These are phyloP conservation scores for Globisporangium spinosum DNA, from an alignment of 352 stramenopile species.

Conservation along the genomic window DNA sequence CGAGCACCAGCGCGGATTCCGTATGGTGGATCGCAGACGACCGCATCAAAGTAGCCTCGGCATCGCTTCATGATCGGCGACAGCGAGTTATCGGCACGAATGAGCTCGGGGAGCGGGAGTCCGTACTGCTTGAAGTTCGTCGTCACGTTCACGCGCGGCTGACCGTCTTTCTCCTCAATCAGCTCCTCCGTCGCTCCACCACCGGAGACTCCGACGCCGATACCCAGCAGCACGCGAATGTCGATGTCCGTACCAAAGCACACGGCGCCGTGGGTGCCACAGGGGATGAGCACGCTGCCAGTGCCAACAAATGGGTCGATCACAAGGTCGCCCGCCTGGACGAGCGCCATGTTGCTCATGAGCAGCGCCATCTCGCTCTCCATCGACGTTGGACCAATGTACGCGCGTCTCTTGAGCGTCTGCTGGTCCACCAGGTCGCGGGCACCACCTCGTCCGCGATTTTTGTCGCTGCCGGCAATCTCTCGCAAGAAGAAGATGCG, in stretches of 20 bases:
- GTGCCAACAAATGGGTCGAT: slow-evolving; percentile 98
- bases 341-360: slow-evolving; percentile 90
- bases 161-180: slow-evolving; percentile 15
- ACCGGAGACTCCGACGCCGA: slow-evolving; percentile 58
- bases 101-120: slow-evolving; percentile 91
- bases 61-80: slow-evolving; percentile 51
- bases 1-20: slow-evolving; percentile 92
- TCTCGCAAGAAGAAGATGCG: slow-evolving; percentile 72
- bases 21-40: slow-evolving; percentile 93
- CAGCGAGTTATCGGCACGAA: slow-evolving; percentile 90
- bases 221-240: slow-evolving; percentile 92
- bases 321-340: slow-evolving; percentile 70
- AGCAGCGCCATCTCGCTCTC: slow-evolving; percentile 96
- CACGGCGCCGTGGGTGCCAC: slow-evolving; percentile 89
- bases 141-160: slow-evolving; percentile 60
- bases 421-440: slow-evolving; percentile 87
- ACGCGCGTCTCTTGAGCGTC: slow-evolving; percentile 92
- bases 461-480: slow-evolving; percentile 66
- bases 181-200: slow-evolving; percentile 22
- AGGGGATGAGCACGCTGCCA: slow-evolving; percentile 95
- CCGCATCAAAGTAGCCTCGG: slow-evolving; percentile 77
- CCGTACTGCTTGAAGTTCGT: slow-evolving; percentile 93
- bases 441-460: slow-evolving; percentile 59
- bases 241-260: slow-evolving; percentile 97
- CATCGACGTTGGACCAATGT: slow-evolving; percentile 97